Conservation (phyloP, 2,329 filamentous ascomycete species). For the Fusarium staphyleae region DNA sequence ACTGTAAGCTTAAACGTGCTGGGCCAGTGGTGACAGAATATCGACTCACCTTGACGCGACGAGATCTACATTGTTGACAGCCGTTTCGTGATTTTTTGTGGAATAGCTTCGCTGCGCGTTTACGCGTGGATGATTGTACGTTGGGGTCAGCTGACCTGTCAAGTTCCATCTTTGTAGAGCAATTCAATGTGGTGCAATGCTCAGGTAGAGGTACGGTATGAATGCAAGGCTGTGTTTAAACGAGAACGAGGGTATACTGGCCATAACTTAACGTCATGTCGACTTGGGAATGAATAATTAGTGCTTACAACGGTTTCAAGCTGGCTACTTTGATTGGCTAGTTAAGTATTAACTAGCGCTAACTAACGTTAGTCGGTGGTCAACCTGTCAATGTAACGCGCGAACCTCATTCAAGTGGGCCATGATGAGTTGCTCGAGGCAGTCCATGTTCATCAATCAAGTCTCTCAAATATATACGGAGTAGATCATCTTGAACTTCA, state of each 20-base stretch:
- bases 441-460: no score
- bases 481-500: no score
- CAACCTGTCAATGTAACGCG: no score
- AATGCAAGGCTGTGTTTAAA: not conserved
- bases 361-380: no score
- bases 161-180: not conserved
- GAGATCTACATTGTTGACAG: constrained; percentile 33
- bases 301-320: not conserved
- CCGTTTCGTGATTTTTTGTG: constrained; percentile 38
- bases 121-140: not conserved
- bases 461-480: no score
- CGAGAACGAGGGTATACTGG: constrained; percentile 8
- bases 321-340: not conserved
- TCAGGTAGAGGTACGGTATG: not conserved
- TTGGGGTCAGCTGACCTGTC: not conserved
- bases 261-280: no score
- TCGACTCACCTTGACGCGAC: constrained; percentile 31
- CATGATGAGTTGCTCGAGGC: not conserved
- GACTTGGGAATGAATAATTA: no score
- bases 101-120: constrained; percentile 30
- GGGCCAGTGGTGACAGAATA: no score
- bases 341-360: no score
- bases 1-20: not conserved
- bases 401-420: not conserved
- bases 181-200: not conserved